Evolutionary conservation across 2,329 filamentous ascomycete species (phyloP).

Genomic region (Sphaerulina musiva): DNA sequence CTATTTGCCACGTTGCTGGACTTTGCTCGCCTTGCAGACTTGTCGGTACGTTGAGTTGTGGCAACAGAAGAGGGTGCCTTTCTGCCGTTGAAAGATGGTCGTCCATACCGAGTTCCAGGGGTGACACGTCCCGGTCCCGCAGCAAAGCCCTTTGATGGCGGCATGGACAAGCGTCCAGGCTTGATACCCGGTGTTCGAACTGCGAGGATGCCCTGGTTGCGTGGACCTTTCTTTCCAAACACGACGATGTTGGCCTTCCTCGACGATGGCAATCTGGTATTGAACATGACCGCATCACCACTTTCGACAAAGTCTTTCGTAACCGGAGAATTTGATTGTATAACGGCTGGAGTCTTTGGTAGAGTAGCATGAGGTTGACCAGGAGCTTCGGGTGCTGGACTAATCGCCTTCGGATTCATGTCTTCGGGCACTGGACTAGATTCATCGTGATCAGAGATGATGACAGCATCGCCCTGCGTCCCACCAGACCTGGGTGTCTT

Average conservation of each 20-base stretch:
- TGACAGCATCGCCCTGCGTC: conserved; percentile 1
- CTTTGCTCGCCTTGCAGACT: neutral
- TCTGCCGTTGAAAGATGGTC: neutral
- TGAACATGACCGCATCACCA: neutral
- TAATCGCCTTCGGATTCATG: neutral
- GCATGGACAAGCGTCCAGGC: conserved; percentile 1
- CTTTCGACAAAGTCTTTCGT: conserved; percentile 11
- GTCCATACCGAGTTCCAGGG: neutral
- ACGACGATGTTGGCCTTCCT: conserved; percentile 26
- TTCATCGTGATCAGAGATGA: conserved; percentile 1
- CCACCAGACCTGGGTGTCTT: neutral
- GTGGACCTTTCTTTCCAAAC: conserved; percentile 28
- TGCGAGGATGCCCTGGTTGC: conserved; percentile 27
- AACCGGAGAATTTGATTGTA: conserved; percentile 15
- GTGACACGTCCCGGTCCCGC: neutral
- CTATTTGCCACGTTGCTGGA: conserved; percentile 6
- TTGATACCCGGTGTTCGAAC: conserved; percentile 2
- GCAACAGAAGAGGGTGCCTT: neutral
- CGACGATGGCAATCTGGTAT: conserved; percentile 4
- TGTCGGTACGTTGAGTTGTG: neutral
- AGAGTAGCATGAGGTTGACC: neutral
- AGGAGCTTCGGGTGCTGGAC: neutral
- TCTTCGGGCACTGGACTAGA: conserved; percentile 6
- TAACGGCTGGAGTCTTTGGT: neutral
- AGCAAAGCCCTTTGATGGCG: neutral